A percentile compares a stretch with the other conserved stretches of the same genome.
These are phyloP conservation scores for Silene coronaria DNA, from an alignment of 179 eudicot species.

Conservation along the genomic window DNA sequence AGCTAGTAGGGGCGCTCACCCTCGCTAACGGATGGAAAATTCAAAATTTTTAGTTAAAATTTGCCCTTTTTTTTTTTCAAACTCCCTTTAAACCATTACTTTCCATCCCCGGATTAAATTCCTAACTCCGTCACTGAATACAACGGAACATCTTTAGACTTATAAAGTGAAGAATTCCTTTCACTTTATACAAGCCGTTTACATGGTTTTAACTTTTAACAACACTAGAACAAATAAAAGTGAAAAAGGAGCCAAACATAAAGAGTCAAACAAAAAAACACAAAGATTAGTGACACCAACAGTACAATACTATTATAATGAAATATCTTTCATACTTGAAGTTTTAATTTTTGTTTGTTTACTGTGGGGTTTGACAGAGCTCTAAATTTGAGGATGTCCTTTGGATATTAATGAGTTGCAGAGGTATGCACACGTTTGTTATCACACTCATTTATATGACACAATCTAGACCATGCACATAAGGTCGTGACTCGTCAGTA, in stretches of 20 bases:
- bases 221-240: not conserved
- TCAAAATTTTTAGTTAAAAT: too few species aligned
- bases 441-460: too few species aligned
- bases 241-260: conserved; percentile 16
- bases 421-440: conserved; percentile 29
- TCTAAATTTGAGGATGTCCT: conserved; percentile 27
- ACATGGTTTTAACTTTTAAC: not conserved
- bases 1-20: too few species aligned
- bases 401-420: conserved; percentile 20
- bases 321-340: conserved; percentile 13
- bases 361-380: conserved; percentile 15
- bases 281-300: conserved; percentile 2
- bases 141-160: not conserved
- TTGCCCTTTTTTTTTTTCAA: too few species aligned
- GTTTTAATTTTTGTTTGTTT: not conserved
- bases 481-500: too few species aligned
- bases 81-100: too few species aligned
- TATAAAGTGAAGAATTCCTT: not conserved
- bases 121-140: too few species aligned
- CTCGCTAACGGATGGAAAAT: too few species aligned
- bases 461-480: not conserved
- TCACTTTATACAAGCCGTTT: too few species aligned
- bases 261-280: conserved; percentile 8
- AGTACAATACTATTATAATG: conserved; percentile 23
- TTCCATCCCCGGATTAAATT: too few species aligned